Evolutionary conservation across 495 filamentous ascomycete genomes (phyloP), one percentile per base, ranked within the genome.

Genomic region (Podospora didyma): DNA sequence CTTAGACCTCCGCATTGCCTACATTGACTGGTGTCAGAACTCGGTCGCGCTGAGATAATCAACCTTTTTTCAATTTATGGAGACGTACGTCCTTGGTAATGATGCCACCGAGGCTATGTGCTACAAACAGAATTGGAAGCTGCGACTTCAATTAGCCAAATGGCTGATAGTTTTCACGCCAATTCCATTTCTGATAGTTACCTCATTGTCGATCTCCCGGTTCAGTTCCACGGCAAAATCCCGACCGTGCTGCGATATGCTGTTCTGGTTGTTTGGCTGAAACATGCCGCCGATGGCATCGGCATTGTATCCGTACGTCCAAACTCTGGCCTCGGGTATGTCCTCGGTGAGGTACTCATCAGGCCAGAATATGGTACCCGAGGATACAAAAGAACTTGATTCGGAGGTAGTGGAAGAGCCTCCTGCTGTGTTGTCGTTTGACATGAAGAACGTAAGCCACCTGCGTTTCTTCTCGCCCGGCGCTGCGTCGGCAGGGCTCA

Each of bases 261-360:
- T 73, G 52, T 74, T 72, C 61, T 68, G 54, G 55, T 70, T 74
- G 57, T 65, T 69, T 10, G 68, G 60, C 56, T 66, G 41, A 39
- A 74, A 71, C 14, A 69, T 20, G 16, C 63, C 70, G 45, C 53
- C 54, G 31, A 73, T 66, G 6, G 69, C 61, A 45, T 76, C 70
- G 22, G 73, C 72, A 55, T 77, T 70, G 53, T 78, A 78, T 16
- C 74, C 74, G 52, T 70, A 78, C 22, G 70, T 73, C 59, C 71
- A 71, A 14, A 75, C 65, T 48, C 69, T 63, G 20, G 74, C 72
- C 34, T 72, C 49, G 22, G 72, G 67, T 2, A 77, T 51, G 51
- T 76, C 71, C 3, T 62, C 12, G 6, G 46, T 49, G 39, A 78
- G 71, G 37, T 66, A 70, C 19, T 69, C 56, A n/a, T 62, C 49